Percentiles rank a stretch among this genome's conserved stretches.
These are phyloP conservation scores for Saccharomyces pastorianus DNA, from an alignment of 1,139 yeast species.

Conservation along the genomic window DNA sequence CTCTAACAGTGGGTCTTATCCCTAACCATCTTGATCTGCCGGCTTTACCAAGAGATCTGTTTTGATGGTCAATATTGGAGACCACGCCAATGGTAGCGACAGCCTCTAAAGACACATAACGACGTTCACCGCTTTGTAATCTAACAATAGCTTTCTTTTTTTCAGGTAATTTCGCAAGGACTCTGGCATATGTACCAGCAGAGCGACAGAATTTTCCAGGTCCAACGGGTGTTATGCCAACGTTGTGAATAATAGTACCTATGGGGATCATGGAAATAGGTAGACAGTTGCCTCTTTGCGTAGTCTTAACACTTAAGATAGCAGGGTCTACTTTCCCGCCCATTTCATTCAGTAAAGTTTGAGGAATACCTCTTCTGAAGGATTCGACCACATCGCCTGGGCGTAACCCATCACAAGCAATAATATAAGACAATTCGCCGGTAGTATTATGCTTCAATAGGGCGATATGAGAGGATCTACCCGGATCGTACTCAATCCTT, in stretches of 20 bases:
- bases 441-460: slow-evolving; percentile 58
- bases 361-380: slow-evolving; percentile 82
- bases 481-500: slow-evolving; percentile 93
- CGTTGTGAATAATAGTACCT: slow-evolving; percentile 83
- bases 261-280: slow-evolving; percentile 88
- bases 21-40: slow-evolving; percentile 93
- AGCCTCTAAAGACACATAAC: slow-evolving; percentile 77
- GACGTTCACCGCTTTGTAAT: slow-evolving; percentile 86
- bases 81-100: slow-evolving; percentile 94
- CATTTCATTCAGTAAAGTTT: slow-evolving; percentile 54
- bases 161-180: slow-evolving; percentile 71
- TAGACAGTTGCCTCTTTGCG: slow-evolving; percentile 90
- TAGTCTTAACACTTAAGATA: slow-evolving; percentile 74
- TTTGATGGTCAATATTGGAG: slow-evolving; percentile 91
- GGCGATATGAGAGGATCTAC: slow-evolving; percentile 91
- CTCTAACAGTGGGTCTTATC: slow-evolving; percentile 91
- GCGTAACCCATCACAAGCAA: slow-evolving; percentile 89
- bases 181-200: slow-evolving; percentile 91
- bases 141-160: slow-evolving; percentile 67
- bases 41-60: slow-evolving; percentile 88
- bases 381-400: slow-evolving; percentile 88
- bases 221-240: slow-evolving; percentile 71
- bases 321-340: slow-evolving; percentile 85
- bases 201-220: slow-evolving; percentile 86
- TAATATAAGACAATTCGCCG: slow-evolving; percentile 62